A percentile compares a stretch with the other conserved stretches of the same genome.
Evolutionary conservation across 2,329 filamentous ascomycete genomes (phyloP).

Genomic region (Lecanicillium sp.): DNA sequence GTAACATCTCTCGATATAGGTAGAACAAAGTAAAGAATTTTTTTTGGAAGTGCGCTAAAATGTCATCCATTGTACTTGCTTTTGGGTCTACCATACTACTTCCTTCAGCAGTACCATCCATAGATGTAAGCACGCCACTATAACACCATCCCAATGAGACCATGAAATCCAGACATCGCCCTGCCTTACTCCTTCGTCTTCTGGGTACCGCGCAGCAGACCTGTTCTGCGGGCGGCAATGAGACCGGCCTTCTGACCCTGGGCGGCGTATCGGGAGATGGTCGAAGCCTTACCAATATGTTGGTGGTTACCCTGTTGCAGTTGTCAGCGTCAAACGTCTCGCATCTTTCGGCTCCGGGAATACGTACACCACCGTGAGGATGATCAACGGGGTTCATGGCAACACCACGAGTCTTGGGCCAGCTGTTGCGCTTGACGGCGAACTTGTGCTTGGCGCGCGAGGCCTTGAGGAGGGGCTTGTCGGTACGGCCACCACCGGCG

Average conservation of each 20-base stretch:
- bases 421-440: slow-evolving; percentile 99
- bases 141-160: slow-evolving; percentile 61
- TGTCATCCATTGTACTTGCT: slow-evolving; percentile 39
- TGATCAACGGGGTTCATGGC: slow-evolving; percentile 99
- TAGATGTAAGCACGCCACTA: slow-evolving; percentile 56
- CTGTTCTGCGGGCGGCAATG: slow-evolving; percentile 98
- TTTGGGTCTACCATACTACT: slow-evolving; percentile 42
- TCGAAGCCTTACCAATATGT: slow-evolving; percentile 99
- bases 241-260: slow-evolving; percentile 99
- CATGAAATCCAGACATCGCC: slow-evolving; percentile 40
- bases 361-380: slow-evolving; percentile 82
- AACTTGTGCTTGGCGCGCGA: slow-evolving; percentile 99
- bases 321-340: slow-evolving; percentile 35
- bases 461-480: slow-evolving; percentile 99
- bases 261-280: slow-evolving; percentile 95
- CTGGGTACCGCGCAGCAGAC: slow-evolving; percentile 99
- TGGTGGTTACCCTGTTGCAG: slow-evolving; percentile 86
- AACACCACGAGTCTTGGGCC: slow-evolving; percentile 99
- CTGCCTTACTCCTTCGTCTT: slow-evolving; percentile 89
- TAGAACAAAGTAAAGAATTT: slow-evolving; percentile 10
- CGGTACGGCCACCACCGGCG: slow-evolving; percentile 97
- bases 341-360: slow-evolving; percentile 6
- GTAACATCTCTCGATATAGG: not conserved
- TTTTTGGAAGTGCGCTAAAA: slow-evolving; percentile 36
- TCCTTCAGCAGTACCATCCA: slow-evolving; percentile 44